phyloP scores from a whole-genome alignment of 768 basidiomycete genomes.

The Russula brevipes region DNA sequence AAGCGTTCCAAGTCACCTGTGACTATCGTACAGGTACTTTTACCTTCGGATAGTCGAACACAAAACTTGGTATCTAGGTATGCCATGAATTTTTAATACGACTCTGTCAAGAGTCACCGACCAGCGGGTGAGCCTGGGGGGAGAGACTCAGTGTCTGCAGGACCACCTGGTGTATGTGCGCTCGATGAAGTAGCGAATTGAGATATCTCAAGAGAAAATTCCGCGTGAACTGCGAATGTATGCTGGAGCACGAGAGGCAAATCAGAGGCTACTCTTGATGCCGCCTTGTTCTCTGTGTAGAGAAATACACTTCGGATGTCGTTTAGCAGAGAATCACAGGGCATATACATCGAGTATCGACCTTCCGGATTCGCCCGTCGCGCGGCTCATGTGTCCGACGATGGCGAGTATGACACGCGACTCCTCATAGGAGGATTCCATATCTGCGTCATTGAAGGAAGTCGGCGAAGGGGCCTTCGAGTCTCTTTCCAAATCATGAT shows the following conservation, averaged over 20 bases:
- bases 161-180: background rate
- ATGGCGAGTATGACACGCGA: conserved; percentile 7
- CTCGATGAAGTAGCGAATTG: conserved; percentile 1
- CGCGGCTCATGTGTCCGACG: background rate
- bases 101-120: conserved; percentile 3
- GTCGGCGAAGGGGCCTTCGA: background rate
- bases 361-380: conserved; percentile 10
- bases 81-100: background rate
- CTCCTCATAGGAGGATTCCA: background rate
- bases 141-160: background rate
- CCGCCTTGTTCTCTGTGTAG: conserved; percentile 1
- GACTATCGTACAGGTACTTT: background rate
- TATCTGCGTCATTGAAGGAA: background rate
- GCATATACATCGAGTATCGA: background rate
- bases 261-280: background rate
- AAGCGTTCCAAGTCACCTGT: conserved; percentile 18
- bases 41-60: conserved; percentile 10
- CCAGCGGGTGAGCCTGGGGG: background rate
- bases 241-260: conserved; percentile 18
- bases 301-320: conserved; percentile 11
- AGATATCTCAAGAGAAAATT: conserved; percentile 21
- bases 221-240: conserved; percentile 14
- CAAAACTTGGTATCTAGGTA: conserved; percentile 12
- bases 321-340: background rate
- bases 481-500: background rate